Conservation (phyloP, 208 protist genomes). For the Crithidia thermophila region DNA sequence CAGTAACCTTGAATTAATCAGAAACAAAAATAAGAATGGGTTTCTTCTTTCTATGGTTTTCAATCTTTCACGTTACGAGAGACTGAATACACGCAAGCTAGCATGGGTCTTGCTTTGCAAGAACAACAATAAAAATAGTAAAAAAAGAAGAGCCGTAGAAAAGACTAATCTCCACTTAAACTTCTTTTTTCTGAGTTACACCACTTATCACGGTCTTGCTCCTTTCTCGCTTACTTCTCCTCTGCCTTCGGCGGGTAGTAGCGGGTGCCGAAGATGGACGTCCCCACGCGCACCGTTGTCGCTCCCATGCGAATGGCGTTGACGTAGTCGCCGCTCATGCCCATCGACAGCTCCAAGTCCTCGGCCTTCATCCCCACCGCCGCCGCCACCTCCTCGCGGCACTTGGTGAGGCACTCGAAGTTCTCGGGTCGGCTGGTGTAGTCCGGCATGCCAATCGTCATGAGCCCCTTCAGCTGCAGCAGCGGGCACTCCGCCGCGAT, state of each 20-base stretch:
- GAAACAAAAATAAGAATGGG: no score
- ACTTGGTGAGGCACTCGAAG: constrained; percentile 86
- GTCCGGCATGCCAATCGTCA: constrained; percentile 97
- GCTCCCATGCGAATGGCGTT: constrained; percentile 94
- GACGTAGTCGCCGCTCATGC: constrained; percentile 96
- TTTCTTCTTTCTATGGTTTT: no score
- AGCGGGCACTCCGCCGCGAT: constrained; percentile 76
- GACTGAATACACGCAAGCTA: no score
- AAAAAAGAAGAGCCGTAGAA: no score
- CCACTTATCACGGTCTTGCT: no score
- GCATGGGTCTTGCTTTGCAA: no score
- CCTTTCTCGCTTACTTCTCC: no score
- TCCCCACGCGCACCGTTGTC: constrained; percentile 96
- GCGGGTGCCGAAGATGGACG: constrained; percentile 94
- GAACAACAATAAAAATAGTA: no score
- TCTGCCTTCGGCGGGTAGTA: constrained; percentile 67
- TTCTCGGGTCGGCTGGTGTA: constrained; percentile 77
- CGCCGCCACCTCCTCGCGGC: constrained; percentile 63
- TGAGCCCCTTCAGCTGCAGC: constrained; percentile 92
- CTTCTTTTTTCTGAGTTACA: no score
- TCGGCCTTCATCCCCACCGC: constrained; percentile 47
- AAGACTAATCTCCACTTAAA: no score
- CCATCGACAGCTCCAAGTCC: constrained; percentile 94
- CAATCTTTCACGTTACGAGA: no score
- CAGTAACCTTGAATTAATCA: no score